Evolutionary conservation across 1,284 basidiomycete species (phyloP), one percentile per base, ranked within the genome.

Genomic region (Malassezia sp.): DNA sequence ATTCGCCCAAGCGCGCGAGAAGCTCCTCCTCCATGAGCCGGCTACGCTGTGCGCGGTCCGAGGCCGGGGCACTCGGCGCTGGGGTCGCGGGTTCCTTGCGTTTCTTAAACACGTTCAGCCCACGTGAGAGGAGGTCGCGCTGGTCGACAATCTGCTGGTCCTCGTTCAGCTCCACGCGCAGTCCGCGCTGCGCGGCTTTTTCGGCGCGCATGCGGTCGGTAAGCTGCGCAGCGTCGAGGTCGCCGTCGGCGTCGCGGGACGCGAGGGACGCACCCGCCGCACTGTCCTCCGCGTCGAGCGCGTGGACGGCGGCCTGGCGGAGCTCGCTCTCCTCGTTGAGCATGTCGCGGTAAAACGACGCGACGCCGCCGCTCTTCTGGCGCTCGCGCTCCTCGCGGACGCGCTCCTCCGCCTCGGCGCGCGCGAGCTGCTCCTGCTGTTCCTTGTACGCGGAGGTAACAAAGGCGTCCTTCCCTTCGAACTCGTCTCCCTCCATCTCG

Each of bases 71-170:
- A 1, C 9, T 7, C 3, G 14, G 0, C 2, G 18, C 22, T 4
- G 14, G n/a, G n/a, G 35, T n/a, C 5, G 32, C 30, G 4, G 27
- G 28, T 17, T 23, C 48, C 30, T 45, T 51, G 34, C 43, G 43
- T 23, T 39, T 39, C 24, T 36, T 33, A 10, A 36, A n/a, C 20
- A 95, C 77, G 68, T 99, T 99, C 49, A 99, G 75, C 2, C 93
- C 93, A 4, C 87, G 88, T 26, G 81, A 80, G 31, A 97, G 76
- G 8, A 99, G 75, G 34, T 91, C 84, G 45, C 90, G 83, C 66
- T 91, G 89, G 75, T 97, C 91, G 39, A 99, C 84, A 39, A 97
- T 86, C 71, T 93, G 84, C 62, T 89, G 89, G 61, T 96, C 90
- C 70, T 97, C 93, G 71, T 97, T 97, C 39, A 96, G 74, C 71